Evolutionary conservation across 179 eudicot genomes (phyloP).

Genomic region (Heliamphora pulchella): DNA sequence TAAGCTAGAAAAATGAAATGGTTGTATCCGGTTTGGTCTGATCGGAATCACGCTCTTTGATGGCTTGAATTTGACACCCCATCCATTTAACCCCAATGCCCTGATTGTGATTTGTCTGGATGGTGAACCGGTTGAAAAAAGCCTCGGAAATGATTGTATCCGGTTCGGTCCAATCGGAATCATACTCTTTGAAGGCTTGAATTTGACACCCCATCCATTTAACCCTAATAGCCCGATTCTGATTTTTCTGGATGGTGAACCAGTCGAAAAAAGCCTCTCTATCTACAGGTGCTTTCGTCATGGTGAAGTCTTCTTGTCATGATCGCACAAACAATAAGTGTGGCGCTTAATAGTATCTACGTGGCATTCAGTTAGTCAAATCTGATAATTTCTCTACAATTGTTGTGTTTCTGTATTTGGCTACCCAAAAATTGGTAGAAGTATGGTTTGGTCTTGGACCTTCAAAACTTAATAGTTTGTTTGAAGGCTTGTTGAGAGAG

Average conservation of each 20-base stretch:
- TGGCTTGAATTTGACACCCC: not conserved
- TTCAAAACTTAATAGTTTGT: not conserved
- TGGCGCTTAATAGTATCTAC: no score
- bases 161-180: no score
- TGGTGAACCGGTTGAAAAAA: not conserved
- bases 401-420: no score
- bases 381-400: not conserved
- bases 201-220: not conserved
- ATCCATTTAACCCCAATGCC: not conserved
- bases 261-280: not conserved
- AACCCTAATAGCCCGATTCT: not conserved
- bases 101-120: not conserved
- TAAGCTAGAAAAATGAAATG: no score
- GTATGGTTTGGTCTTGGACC: not conserved
- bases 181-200: not conserved
- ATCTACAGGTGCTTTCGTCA: not conserved
- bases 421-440: no score
- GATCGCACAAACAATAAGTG: not conserved
- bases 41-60: not conserved
- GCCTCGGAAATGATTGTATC: no score
- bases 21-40: no score
- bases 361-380: not conserved
- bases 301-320: not conserved
- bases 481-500: not conserved
- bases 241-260: not conserved